A percentile compares a stretch with the other conserved stretches of the same genome.
Evolutionary conservation across 495 filamentous ascomycete species (phyloP).

Genomic region (Aspergillus leporis): DNA sequence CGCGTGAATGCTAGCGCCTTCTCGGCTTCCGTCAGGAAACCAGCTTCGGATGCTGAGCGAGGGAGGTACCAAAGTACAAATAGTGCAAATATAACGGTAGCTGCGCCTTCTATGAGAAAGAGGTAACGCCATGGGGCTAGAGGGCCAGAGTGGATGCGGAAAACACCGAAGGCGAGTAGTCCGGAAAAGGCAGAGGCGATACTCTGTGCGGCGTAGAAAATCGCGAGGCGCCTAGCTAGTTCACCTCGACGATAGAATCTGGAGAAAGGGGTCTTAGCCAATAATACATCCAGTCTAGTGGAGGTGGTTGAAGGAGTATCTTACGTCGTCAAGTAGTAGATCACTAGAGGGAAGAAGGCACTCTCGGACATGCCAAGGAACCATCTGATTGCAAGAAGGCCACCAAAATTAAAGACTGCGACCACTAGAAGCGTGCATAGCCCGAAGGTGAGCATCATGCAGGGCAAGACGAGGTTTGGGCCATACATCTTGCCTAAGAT

Average conservation of each 20-base stretch:
- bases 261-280: not conserved
- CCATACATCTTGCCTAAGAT: conserved; percentile 68
- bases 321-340: conserved; percentile 51
- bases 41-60: conserved; percentile 56
- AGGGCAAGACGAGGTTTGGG: conserved; percentile 57
- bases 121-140: conserved; percentile 66
- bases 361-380: conserved; percentile 67
- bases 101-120: conserved; percentile 70
- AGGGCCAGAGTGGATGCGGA: conserved; percentile 61
- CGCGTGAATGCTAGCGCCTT: conserved; percentile 66
- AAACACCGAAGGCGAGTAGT: conserved; percentile 69
- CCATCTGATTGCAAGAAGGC: conserved; percentile 55
- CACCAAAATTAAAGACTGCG: conserved; percentile 57
- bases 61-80: conserved; percentile 71
- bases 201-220: conserved; percentile 74
- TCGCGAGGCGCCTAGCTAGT: conserved; percentile 68
- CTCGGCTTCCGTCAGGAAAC: conserved; percentile 62
- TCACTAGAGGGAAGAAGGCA: conserved; percentile 69
- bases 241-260: conserved; percentile 72
- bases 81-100: conserved; percentile 61
- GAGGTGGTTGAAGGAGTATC: not conserved
- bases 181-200: conserved; percentile 72
- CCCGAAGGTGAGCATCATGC: conserved; percentile 67
- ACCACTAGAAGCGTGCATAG: conserved; percentile 56
- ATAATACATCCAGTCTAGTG: not conserved